Percentiles rank a stretch among this genome's conserved stretches.
Conservation (phyloP, 164 flowering plant species). For the Vitis amurensis region DNA sequence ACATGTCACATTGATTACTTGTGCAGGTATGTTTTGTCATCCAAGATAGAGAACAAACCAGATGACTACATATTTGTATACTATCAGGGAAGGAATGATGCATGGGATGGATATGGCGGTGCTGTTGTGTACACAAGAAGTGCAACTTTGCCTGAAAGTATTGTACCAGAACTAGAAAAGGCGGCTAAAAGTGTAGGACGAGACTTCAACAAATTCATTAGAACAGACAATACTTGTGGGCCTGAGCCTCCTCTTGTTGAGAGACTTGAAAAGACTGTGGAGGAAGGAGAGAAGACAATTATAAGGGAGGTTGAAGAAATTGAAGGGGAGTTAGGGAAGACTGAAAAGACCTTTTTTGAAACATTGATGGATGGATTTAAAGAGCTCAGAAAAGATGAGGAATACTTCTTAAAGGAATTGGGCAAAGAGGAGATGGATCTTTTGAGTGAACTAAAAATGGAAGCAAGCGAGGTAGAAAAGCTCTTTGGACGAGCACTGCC, state of each 20-base stretch:
- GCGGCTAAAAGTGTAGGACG: slow-evolving; percentile 81
- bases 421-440: slow-evolving; percentile 81
- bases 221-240: slow-evolving; percentile 87
- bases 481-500: slow-evolving; percentile 81
- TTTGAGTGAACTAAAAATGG: slow-evolving; percentile 70
- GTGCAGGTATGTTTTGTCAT: slow-evolving; percentile 88
- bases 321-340: slow-evolving; percentile 59
- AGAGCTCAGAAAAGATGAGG: slow-evolving; percentile 64
- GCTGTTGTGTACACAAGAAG: slow-evolving; percentile 92
- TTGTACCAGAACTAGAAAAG: slow-evolving; percentile 75
- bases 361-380: slow-evolving; percentile 71
- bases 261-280: slow-evolving; percentile 86
- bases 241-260: slow-evolving; percentile 92
- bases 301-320: slow-evolving; percentile 75
- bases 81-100: slow-evolving; percentile 90
- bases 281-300: slow-evolving; percentile 76
- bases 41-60: slow-evolving; percentile 64
- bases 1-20: not conserved
- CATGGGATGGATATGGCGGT: slow-evolving; percentile 99
- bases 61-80: slow-evolving; percentile 94
- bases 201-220: slow-evolving; percentile 71
- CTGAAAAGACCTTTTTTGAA: slow-evolving; percentile 65
- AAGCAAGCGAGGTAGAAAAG: slow-evolving; percentile 79
- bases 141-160: slow-evolving; percentile 64
- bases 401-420: slow-evolving; percentile 57